Percentiles rank a stretch among this genome's conserved stretches.
Conservation (phyloP, 1,284 basidiomycete species). For the Lignosus rhinocerotis region DNA sequence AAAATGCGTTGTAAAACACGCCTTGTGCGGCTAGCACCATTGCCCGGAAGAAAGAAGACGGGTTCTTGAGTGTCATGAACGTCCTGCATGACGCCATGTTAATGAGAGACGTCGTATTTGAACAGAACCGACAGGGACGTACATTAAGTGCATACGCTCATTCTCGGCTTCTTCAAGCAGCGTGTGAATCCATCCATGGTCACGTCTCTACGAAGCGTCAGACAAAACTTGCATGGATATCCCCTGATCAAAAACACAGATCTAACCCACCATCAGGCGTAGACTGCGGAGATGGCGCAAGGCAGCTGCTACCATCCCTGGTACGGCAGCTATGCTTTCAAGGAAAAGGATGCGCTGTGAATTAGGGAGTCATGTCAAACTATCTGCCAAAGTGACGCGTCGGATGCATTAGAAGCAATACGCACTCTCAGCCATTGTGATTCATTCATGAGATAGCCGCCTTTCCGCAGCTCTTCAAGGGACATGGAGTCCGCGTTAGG, state of each 20-base stretch:
- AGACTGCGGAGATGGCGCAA: conserved; percentile 83
- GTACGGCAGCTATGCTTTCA: conserved; percentile 90
- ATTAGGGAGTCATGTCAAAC: not conserved
- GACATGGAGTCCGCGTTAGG: conserved; percentile 56
- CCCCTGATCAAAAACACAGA: not conserved
- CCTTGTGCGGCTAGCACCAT: conserved; percentile 87
- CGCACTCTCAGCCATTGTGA: conserved; percentile 76
- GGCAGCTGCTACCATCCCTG: conserved; percentile 92
- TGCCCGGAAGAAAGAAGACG: conserved; percentile 76
- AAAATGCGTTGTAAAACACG: conserved; percentile 90
- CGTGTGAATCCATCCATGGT: conserved; percentile 87
- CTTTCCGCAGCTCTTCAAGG: conserved; percentile 68
- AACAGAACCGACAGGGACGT: conserved; percentile 17
- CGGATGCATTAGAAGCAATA: conserved; percentile 1
- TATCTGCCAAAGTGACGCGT: not conserved
- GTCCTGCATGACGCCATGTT: conserved; percentile 53
- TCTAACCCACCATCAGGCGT: conserved; percentile 68
- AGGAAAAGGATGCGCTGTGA: conserved; percentile 80
- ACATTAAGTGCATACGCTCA: conserved; percentile 94
- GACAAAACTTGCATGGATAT: conserved; percentile 4
- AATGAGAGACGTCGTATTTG: conserved; percentile 1
- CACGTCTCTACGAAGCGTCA: conserved; percentile 60
- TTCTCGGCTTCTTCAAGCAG: conserved; percentile 94
- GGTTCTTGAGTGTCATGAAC: conserved; percentile 85
- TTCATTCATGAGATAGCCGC: conserved; percentile 73